A percentile compares a stretch with the other conserved stretches of the same genome.
Conservation (phyloP, 441 rosid species). For the Erodium texanum region DNA sequence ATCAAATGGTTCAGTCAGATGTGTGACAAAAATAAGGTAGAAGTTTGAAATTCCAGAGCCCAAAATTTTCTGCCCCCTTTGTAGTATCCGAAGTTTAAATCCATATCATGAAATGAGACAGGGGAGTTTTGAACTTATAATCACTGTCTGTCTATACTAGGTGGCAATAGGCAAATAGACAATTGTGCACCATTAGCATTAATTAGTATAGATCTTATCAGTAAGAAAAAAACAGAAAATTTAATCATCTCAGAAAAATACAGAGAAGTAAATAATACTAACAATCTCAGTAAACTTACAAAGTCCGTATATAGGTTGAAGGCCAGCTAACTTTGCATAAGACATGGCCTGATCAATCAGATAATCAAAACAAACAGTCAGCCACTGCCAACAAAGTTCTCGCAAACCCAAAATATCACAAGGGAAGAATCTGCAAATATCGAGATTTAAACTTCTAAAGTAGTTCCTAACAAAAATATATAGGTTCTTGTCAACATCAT, state of each 20-base stretch:
- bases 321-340: slow-evolving; percentile 1
- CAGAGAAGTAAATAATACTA: slow-evolving; percentile 1
- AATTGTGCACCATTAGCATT: slow-evolving; percentile 1
- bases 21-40: neutral
- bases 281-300: slow-evolving; percentile 44
- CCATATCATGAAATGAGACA: neutral
- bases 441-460: slow-evolving; percentile 12
- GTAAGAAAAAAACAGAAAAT: neutral
- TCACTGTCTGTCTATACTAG: neutral
- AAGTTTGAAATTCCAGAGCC: neutral
- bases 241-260: neutral
- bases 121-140: neutral
- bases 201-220: neutral
- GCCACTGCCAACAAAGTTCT: slow-evolving; percentile 5
- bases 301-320: slow-evolving; percentile 71
- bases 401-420: neutral
- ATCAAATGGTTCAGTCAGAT: neutral
- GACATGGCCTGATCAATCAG: slow-evolving; percentile 20
- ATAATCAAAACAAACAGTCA: slow-evolving; percentile 27
- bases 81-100: neutral
- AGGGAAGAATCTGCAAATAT: neutral
- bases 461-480: neutral
- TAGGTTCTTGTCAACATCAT: neutral
- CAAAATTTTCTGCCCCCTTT: neutral
- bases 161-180: neutral